Conservation (phyloP, 169 alveolate species). For the Neospora caninum region DNA sequence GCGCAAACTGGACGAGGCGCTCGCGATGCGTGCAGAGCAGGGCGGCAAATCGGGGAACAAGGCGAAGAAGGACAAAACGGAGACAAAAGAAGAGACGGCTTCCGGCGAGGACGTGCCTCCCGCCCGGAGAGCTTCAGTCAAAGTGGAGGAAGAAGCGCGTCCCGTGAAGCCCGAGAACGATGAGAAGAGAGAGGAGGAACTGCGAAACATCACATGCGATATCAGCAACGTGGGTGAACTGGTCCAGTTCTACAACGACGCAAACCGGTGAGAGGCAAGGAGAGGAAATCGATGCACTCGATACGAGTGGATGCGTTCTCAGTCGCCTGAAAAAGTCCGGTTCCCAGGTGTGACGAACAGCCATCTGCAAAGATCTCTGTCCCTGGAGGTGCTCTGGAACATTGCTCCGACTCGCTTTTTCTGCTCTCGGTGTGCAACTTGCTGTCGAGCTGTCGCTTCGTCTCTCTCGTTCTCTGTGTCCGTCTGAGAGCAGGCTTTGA, state of each 20-base stretch:
- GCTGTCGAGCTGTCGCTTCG: too few relatives aligned
- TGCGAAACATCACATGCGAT: slow-evolving; percentile 65
- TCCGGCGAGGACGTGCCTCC: slow-evolving; percentile 38
- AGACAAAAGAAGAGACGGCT: neutral
- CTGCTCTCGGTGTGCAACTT: too few relatives aligned
- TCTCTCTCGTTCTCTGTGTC: too few relatives aligned
- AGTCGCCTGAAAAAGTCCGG: too few relatives aligned
- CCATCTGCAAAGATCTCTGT: too few relatives aligned
- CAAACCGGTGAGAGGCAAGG: slow-evolving; percentile 79
- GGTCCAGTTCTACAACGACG: slow-evolving; percentile 95
- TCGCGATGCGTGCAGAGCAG: neutral
- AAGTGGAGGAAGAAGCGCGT: neutral
- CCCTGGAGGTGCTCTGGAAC: too few relatives aligned
- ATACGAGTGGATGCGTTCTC: too few relatives aligned
- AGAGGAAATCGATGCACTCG: too few relatives aligned
- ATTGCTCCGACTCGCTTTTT: too few relatives aligned
- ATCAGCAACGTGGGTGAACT: slow-evolving; percentile 86
- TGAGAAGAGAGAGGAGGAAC: slow-evolving; percentile 9
- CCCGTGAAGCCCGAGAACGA: neutral
- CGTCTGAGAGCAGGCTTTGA: too few relatives aligned
- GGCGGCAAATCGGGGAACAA: neutral
- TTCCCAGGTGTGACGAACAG: too few relatives aligned
- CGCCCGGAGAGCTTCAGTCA: neutral
- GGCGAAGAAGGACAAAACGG: slow-evolving; percentile 5
- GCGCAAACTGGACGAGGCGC: slow-evolving; percentile 70